phyloP scores from a whole-genome alignment of 179 eudicot species.

The Silene noctiflora region DNA sequence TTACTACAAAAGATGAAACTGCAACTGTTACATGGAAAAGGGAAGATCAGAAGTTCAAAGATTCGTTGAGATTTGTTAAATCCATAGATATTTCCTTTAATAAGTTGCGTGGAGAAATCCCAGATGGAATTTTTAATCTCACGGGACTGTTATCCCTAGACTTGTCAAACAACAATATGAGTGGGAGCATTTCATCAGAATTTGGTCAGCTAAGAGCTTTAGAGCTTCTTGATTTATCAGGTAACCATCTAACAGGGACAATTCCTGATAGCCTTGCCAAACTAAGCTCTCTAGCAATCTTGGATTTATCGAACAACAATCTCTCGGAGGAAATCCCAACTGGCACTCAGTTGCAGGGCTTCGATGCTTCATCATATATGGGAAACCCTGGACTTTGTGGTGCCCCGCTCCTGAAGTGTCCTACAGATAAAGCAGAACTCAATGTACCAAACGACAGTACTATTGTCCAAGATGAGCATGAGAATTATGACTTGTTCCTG shows the following conservation, averaged over 20 bases:
- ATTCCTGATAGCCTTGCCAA: constrained; percentile 26
- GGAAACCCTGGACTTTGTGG: constrained; percentile 31
- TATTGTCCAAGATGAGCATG: neutral
- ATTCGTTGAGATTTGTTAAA: neutral
- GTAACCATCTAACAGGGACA: constrained; percentile 22
- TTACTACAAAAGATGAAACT: neutral
- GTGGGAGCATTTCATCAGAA: constrained; percentile 15
- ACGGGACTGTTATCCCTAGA: constrained; percentile 14
- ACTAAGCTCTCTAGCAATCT: constrained; percentile 4
- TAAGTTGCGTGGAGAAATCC: constrained; percentile 30
- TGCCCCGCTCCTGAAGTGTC: constrained; percentile 15
- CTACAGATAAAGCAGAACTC: constrained; percentile 7
- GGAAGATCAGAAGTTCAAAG: neutral
- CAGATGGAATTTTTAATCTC: constrained; percentile 16
- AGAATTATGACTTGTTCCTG: neutral
- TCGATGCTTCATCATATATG: constrained; percentile 21
- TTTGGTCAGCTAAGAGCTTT: constrained; percentile 21
- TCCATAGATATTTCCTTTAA: constrained; percentile 25
- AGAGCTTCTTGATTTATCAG: constrained; percentile 24
- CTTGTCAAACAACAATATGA: constrained; percentile 25
- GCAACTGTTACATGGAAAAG: constrained; percentile 18
- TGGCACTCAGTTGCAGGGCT: constrained; percentile 25
- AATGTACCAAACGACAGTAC: neutral
- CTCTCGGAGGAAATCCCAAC: constrained; percentile 26
- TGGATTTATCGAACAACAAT: constrained; percentile 27